A percentile compares a stretch with the other conserved stretches of the same genome.
phyloP scores from a whole-genome alignment of 139 green algal genomes.

The Tetradesmus obliquus region DNA sequence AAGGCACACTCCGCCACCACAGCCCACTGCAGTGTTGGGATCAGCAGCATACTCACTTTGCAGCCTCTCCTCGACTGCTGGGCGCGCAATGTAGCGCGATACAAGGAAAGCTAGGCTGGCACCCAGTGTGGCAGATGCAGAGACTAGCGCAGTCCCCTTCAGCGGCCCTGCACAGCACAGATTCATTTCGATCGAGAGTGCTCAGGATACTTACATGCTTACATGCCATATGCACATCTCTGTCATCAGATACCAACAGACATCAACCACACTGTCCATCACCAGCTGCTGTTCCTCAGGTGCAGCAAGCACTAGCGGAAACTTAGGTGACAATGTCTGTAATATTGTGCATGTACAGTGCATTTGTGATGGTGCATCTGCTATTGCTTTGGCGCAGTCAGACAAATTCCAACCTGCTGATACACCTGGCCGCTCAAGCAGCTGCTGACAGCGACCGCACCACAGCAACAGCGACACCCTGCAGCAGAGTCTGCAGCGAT shows the following conservation, averaged over 20 bases:
- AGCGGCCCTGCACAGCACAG: slow-evolving; percentile 59
- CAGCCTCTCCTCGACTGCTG: slow-evolving; percentile 60
- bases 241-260: background rate
- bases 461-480: too few relatives aligned
- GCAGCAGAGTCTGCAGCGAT: too few relatives aligned
- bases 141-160: slow-evolving; percentile 75
- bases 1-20: background rate
- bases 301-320: too few relatives aligned
- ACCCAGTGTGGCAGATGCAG: slow-evolving; percentile 67
- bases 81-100: slow-evolving; percentile 71
- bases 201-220: background rate
- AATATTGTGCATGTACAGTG: too few relatives aligned
- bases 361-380: too few relatives aligned
- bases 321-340: too few relatives aligned
- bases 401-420: too few relatives aligned
- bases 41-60: slow-evolving; percentile 26
- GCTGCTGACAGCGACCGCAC: too few relatives aligned
- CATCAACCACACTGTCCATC: too few relatives aligned
- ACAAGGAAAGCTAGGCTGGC: slow-evolving; percentile 76
- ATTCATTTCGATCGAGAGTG: background rate
- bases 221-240: background rate
- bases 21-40: background rate
- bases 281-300: too few relatives aligned
- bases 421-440: too few relatives aligned
- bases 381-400: too few relatives aligned